Percentiles rank a stretch among this genome's conserved stretches.
phyloP scores from a whole-genome alignment of 2,329 filamentous ascomycete species.

The Camptophora hylomeconis region DNA sequence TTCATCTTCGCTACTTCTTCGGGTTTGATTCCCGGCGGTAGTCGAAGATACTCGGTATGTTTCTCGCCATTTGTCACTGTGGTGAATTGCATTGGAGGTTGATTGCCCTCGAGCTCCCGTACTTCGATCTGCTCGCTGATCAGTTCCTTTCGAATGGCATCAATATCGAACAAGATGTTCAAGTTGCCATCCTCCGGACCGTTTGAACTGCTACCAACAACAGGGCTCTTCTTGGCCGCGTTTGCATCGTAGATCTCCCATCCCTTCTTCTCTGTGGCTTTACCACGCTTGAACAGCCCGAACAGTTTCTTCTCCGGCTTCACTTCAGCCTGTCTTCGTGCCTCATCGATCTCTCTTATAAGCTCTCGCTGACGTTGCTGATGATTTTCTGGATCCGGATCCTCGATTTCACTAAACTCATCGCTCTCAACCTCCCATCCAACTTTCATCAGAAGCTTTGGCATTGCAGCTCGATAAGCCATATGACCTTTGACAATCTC shows the following conservation, averaged over 20 bases:
- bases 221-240: constrained; percentile 3
- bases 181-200: constrained; percentile 23
- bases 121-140: constrained; percentile 59
- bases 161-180: constrained; percentile 78
- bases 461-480: constrained; percentile 92
- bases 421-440: constrained; percentile 87
- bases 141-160: constrained; percentile 79
- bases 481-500: constrained; percentile 82
- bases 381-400: constrained; percentile 92
- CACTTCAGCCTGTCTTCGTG: constrained; percentile 70
- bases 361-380: constrained; percentile 75
- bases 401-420: constrained; percentile 92
- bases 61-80: constrained; percentile 15
- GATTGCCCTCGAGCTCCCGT: constrained; percentile 71
- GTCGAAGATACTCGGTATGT: constrained; percentile 14
- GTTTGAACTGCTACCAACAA: constrained; percentile 1
- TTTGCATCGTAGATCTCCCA: constrained; percentile 87
- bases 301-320: constrained; percentile 62
- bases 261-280: constrained; percentile 56
- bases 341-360: constrained; percentile 93
- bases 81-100: constrained; percentile 74
- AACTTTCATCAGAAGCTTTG: constrained; percentile 68
- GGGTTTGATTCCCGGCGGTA: constrained; percentile 11
- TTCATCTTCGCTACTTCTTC: constrained; percentile 16
- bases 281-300: constrained; percentile 71